phyloP scores from a whole-genome alignment of 495 filamentous ascomycete genomes.

The Xylaria flabelliformis region DNA sequence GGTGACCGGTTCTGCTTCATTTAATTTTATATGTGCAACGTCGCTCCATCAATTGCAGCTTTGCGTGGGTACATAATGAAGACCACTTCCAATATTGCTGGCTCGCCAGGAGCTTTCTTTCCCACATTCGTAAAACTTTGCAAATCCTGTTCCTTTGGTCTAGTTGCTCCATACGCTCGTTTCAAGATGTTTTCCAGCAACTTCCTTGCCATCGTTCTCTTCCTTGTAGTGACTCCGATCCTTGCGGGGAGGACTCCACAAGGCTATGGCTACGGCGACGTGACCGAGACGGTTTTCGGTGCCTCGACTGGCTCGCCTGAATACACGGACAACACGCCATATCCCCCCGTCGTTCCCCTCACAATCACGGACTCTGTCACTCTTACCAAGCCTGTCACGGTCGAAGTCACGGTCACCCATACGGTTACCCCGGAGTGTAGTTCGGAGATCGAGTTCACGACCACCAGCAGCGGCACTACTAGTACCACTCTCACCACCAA shows the following conservation, averaged over 20 bases:
- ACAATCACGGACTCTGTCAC: slow-evolving; percentile 22
- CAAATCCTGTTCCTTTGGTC: not conserved
- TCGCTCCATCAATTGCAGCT: not conserved
- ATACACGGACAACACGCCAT: not conserved
- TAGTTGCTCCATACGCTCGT: slow-evolving; percentile 10
- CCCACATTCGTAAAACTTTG: not conserved
- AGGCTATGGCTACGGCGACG: slow-evolving; percentile 24
- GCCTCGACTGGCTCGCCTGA: not conserved
- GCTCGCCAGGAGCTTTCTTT: not conserved
- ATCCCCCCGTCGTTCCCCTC: not conserved
- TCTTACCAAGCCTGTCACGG: slow-evolving; percentile 10
- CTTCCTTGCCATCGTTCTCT: not conserved
- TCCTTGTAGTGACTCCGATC: not conserved
- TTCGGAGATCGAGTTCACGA: slow-evolving; percentile 4
- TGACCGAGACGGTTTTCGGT: slow-evolving; percentile 4
- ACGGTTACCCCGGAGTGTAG: slow-evolving; percentile 15
- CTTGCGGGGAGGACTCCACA: slow-evolving; percentile 9
- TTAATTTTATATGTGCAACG: slow-evolving; percentile 8
- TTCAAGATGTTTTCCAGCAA: slow-evolving; percentile 12
- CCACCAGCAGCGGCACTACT: slow-evolving; percentile 6
- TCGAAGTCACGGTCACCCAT: not conserved
- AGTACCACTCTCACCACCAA: slow-evolving; percentile 9
- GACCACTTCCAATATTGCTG: not conserved
- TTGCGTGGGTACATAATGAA: slow-evolving; percentile 10
- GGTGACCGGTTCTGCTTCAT: not conserved